Percentiles rank a stretch among this genome's conserved stretches.
Evolutionary conservation across 2,329 filamentous ascomycete genomes (phyloP).

Genomic region (Seiridium unicorne): DNA sequence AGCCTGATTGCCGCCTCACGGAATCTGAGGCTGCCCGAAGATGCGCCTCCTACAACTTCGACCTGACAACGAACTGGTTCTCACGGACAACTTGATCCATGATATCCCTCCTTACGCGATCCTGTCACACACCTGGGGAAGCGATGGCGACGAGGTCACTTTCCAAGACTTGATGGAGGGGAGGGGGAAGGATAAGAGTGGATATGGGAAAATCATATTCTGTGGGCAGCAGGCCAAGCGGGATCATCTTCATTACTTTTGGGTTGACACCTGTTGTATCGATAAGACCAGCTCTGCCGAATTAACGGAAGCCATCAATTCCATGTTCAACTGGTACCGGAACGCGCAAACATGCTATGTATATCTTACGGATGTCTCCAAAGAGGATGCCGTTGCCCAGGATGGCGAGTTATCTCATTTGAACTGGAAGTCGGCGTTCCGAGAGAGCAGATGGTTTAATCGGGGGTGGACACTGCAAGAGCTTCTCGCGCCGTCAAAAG

Average conservation of each 20-base stretch:
- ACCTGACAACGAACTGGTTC: no score
- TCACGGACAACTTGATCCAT: no score
- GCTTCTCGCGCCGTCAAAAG: slow-evolving; percentile 18
- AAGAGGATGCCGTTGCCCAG: background rate
- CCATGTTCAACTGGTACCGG: background rate
- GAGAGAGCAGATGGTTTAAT: slow-evolving; percentile 6
- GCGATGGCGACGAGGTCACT: no score
- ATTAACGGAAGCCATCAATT: background rate
- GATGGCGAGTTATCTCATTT: background rate
- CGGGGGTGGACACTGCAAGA: slow-evolving; percentile 7
- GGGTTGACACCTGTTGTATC: slow-evolving; percentile 6
- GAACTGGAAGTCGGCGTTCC: background rate
- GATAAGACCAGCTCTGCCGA: slow-evolving; percentile 1
- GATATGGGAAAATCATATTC: background rate
- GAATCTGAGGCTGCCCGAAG: no score
- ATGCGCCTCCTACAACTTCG: no score
- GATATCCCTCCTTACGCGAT: no score
- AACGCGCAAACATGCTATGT: background rate
- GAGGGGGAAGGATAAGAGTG: background rate
- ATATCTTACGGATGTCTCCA: background rate
- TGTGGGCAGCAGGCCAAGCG: background rate
- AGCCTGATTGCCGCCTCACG: no score
- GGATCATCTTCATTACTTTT: background rate
- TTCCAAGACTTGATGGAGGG: no score
- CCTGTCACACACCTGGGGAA: no score